These are phyloP conservation scores for Ceratocystis smalleyi DNA, from an alignment of 2,329 filamentous ascomycete genomes.

Conservation along the genomic window DNA sequence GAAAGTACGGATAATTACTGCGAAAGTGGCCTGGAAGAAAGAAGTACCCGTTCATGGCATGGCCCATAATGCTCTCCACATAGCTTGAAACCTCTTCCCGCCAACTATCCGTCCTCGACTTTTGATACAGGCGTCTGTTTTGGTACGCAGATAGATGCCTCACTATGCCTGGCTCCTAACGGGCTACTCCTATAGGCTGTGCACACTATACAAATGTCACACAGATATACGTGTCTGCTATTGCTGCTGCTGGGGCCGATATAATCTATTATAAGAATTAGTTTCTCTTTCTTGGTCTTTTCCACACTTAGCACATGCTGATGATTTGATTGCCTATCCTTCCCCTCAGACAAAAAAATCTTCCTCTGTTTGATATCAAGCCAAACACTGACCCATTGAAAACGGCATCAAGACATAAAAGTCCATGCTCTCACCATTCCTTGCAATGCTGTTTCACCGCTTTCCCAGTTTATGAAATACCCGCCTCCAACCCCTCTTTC, in stretches of 20 bases:
- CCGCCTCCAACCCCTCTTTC: slow-evolving; percentile 9
- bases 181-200: background rate
- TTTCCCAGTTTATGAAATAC: slow-evolving; percentile 8
- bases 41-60: background rate
- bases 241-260: no score
- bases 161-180: no score
- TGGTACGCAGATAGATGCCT: no score
- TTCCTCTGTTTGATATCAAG: background rate
- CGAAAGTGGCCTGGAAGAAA: background rate
- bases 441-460: slow-evolving; percentile 8
- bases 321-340: background rate
- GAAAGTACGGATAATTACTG: background rate
- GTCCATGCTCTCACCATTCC: background rate
- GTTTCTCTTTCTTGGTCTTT: no score
- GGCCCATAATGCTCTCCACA: background rate
- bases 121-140: background rate
- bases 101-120: background rate
- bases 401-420: background rate
- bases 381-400: background rate
- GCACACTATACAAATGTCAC: background rate
- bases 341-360: background rate
- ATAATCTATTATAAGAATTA: no score
- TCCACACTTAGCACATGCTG: no score
- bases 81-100: background rate
- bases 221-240: background rate